Evolutionary conservation across 257 asterid genomes (phyloP), one percentile per base, ranked within the genome.

Genomic region (Verbena officinalis): DNA sequence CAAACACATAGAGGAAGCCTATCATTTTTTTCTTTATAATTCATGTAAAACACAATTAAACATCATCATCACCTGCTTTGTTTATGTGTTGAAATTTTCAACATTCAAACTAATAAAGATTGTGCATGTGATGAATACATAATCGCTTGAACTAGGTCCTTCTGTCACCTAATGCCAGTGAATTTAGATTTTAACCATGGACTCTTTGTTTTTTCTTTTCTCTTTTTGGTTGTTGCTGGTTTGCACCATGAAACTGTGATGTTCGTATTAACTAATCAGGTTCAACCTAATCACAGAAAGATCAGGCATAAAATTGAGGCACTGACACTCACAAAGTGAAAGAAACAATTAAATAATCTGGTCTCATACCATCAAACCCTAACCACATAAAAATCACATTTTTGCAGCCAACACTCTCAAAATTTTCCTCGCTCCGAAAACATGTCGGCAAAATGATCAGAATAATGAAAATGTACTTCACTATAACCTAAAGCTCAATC

Each of bases 341-440:
- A 45, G 38, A 36, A 23, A 44, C 53, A 22, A 14, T 38, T 52
- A 17, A 36, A 24, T 16, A 5, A 43, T 33, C 36, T 21, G 45
- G n/a, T 15, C 12, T 67, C 64, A 31, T 58, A 49, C 14, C 7
- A 39, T 44, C 54, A 12, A 33, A 39, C 34, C 19, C 20, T 15
- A 22, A 50, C 42, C n/a, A 55, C 45, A 23, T 23, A 58, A 46
- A 14, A 13, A 6, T 14, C 55, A 19, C 38, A 54, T 31, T 65
- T n/a, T 75, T 55, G 59, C 58, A 53, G 73, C 69, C 52, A 52
- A 57, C 44, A 65, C 39, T 49, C 55, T 61, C 15, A 52, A 59
- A 43, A 13, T 20, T 17, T 51, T 42, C 23, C 64, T 24, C 21
- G 43, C 59, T 33, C 71, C 33, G 45, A 33, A 40, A 48, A 27